Evolutionary conservation across 345 rosid genomes (phyloP).

Genomic region (Eutrema japonicum): DNA sequence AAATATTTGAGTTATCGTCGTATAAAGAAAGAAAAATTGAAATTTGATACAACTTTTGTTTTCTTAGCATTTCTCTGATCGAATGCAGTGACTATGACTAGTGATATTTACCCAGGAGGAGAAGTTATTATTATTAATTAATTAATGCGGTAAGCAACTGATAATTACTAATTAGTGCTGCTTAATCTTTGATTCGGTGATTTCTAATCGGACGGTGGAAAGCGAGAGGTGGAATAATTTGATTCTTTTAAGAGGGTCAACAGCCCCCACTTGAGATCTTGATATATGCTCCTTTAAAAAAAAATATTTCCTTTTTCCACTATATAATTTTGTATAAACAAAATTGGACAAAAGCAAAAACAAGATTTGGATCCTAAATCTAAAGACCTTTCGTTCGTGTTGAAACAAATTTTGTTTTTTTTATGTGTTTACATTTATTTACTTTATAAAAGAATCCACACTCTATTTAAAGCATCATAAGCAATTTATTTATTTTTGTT

Average conservation of each 20-base stretch:
- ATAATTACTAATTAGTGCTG: conserved; percentile 12
- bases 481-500: not conserved
- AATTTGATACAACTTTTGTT: not conserved
- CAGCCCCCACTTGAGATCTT: conserved; percentile 36
- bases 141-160: conserved; percentile 33
- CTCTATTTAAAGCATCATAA: not conserved
- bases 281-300: conserved; percentile 13
- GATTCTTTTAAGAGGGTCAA: conserved; percentile 41
- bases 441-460: not conserved
- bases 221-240: conserved; percentile 26
- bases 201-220: conserved; percentile 42
- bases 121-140: conserved; percentile 32
- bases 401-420: too few species aligned
- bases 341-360: not conserved
- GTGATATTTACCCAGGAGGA: conserved; percentile 19
- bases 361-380: not conserved
- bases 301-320: not conserved
- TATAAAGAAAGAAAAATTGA: not conserved
- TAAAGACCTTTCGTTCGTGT: not conserved
- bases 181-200: conserved; percentile 39
- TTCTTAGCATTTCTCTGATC: conserved; percentile 8
- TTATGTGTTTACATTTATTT: not conserved
- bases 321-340: conserved; percentile 5
- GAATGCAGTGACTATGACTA: conserved; percentile 19
- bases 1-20: not conserved